Percentiles rank a stretch among this genome's conserved stretches.
Conservation (phyloP, 2,329 filamentous ascomycete species). For the Paecilomyces niveus region DNA sequence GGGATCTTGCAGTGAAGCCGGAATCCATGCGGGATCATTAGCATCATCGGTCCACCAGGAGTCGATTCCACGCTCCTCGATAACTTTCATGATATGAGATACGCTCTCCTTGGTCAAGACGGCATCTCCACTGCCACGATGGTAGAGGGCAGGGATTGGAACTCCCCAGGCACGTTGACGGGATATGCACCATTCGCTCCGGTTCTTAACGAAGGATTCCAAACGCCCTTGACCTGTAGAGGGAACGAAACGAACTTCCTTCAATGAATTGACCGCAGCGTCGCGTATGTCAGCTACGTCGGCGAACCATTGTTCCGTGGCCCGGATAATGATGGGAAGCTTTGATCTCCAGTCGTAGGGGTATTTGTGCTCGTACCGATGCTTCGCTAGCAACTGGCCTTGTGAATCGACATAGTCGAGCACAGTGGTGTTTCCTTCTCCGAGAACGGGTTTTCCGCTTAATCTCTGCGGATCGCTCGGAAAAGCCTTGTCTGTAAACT, state of each 20-base stretch:
- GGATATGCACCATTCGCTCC: conserved; percentile 97
- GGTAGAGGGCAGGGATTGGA: conserved; percentile 85
- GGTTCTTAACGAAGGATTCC: conserved; percentile 75
- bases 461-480: conserved; percentile 61
- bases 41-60: conserved; percentile 85
- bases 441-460: conserved; percentile 64
- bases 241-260: conserved; percentile 71
- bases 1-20: conserved; percentile 50
- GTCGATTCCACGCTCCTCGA: conserved; percentile 73
- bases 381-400: conserved; percentile 57
- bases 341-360: conserved; percentile 98
- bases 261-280: conserved; percentile 61
- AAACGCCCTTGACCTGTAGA: conserved; percentile 65
- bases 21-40: conserved; percentile 72
- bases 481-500: conserved; percentile 73
- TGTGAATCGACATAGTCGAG: conserved; percentile 59
- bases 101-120: conserved; percentile 75
- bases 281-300: conserved; percentile 79
- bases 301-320: conserved; percentile 97
- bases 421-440: conserved; percentile 62
- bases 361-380: conserved; percentile 81
- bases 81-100: conserved; percentile 72
- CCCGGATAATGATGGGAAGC: conserved; percentile 78
- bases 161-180: conserved; percentile 94
- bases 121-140: conserved; percentile 59